Evolutionary conservation across 2,329 filamentous ascomycete genomes (phyloP).

Genomic region (Ceratocystis papillata): DNA sequence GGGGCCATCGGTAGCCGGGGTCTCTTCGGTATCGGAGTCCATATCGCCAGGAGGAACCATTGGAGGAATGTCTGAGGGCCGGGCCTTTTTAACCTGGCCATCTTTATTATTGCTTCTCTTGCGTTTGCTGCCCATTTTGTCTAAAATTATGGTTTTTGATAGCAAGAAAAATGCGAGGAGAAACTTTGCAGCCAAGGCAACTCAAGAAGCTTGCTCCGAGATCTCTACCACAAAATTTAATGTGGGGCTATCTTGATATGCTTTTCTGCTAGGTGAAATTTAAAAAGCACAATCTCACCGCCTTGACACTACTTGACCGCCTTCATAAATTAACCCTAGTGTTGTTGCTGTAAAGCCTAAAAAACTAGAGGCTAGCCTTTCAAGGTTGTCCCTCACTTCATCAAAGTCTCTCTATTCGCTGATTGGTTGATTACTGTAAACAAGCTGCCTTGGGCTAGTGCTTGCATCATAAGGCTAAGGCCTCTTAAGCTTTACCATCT

Average conservation of each 20-base stretch:
- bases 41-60: neutral
- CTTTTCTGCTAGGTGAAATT: conserved; percentile 2
- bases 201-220: neutral
- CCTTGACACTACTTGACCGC: conserved; percentile 4
- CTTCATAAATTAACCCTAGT: too few relatives aligned
- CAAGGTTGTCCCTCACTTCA: neutral
- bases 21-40: conserved; percentile 3
- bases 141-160: neutral
- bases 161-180: neutral
- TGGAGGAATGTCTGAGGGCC: conserved; percentile 18
- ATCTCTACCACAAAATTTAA: conserved; percentile 20
- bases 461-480: conserved; percentile 10
- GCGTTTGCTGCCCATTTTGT: conserved; percentile 23
- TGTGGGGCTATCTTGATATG: conserved; percentile 13
- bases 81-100: conserved; percentile 19
- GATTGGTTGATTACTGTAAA: neutral
- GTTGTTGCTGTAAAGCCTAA: neutral
- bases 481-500: neutral
- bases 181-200: neutral
- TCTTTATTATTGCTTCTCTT: conserved; percentile 23
- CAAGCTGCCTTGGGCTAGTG: neutral
- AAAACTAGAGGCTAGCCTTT: neutral
- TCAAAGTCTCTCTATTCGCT: neutral
- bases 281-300: neutral
- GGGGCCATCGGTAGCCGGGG: conserved; percentile 1